Evolutionary conservation across 139 green algal genomes (phyloP).

Genomic region (Chlamydomonas schloesseri): DNA sequence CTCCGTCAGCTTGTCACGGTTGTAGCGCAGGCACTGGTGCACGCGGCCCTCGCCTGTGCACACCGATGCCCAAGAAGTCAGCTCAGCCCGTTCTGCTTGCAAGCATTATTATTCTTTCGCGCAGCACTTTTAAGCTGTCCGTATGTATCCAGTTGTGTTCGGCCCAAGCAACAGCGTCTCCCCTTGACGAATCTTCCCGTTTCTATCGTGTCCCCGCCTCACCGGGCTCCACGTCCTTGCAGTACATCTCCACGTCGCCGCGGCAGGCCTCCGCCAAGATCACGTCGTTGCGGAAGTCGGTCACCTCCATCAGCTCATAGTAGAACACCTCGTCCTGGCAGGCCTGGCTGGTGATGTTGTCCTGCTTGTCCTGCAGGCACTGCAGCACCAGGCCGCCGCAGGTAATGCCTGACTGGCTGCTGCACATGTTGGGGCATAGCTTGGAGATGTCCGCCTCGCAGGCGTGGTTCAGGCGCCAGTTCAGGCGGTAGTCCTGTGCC

Average conservation of each 20-base stretch:
- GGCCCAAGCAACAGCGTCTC: too few species aligned
- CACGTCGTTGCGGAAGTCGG: slow-evolving; percentile 75
- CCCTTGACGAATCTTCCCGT: too few species aligned
- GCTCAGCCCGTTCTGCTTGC: too few species aligned
- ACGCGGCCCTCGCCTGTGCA: slow-evolving; percentile 70
- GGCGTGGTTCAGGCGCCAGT: slow-evolving; percentile 85
- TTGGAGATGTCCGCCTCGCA: slow-evolving; percentile 82
- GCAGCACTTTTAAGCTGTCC: too few species aligned
- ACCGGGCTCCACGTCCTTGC: slow-evolving; percentile 76
- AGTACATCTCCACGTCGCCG: slow-evolving; percentile 80
- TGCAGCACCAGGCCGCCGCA: slow-evolving; percentile 87
- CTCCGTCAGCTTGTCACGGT: slow-evolving; percentile 57
- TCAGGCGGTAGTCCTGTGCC: slow-evolving; percentile 87
- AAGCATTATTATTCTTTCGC: too few species aligned
- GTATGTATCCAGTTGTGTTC: too few species aligned
- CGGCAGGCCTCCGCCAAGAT: slow-evolving; percentile 83
- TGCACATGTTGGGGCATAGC: slow-evolving; percentile 81
- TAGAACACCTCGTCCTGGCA: slow-evolving; percentile 92
- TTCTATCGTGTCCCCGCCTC: too few species aligned
- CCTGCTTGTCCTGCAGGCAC: slow-evolving; percentile 89
- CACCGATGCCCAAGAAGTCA: too few species aligned
- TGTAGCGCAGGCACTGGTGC: slow-evolving; percentile 82
- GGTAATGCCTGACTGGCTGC: slow-evolving; percentile 40
- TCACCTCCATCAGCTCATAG: slow-evolving; percentile 87
- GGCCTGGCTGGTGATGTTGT: slow-evolving; percentile 76